Evolutionary conservation across 768 basidiomycete species (phyloP).

Genomic region (Tulasnella sp.): DNA sequence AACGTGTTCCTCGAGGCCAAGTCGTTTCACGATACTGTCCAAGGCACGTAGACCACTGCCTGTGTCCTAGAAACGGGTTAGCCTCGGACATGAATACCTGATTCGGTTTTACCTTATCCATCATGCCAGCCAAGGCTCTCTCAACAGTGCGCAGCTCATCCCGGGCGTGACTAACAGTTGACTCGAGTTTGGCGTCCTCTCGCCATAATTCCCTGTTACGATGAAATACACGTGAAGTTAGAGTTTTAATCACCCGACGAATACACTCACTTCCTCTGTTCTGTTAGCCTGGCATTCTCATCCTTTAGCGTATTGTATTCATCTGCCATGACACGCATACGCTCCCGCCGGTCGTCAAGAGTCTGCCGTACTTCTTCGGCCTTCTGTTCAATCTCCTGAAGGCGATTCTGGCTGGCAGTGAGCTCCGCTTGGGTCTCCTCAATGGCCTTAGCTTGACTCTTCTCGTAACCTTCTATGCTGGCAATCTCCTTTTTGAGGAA

Average conservation of each 20-base stretch:
- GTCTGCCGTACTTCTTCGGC: constrained; percentile 44
- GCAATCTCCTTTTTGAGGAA: constrained; percentile 68
- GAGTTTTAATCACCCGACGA: neutral
- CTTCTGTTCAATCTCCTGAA: constrained; percentile 46
- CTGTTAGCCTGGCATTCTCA: constrained; percentile 52
- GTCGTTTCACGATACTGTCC: constrained; percentile 65
- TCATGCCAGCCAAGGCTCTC: constrained; percentile 69
- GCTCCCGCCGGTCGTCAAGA: constrained; percentile 51
- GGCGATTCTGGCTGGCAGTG: constrained; percentile 34
- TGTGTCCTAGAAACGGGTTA: constrained; percentile 52
- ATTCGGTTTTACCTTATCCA: constrained; percentile 67
- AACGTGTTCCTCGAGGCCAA: constrained; percentile 59
- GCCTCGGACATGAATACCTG: neutral
- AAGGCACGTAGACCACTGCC: constrained; percentile 78
- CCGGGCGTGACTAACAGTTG: constrained; percentile 57
- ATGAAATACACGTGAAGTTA: neutral
- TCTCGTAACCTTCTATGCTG: constrained; percentile 47
- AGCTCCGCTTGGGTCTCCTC: constrained; percentile 41
- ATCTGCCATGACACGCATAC: constrained; percentile 46
- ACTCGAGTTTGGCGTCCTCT: constrained; percentile 81
- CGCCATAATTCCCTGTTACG: constrained; percentile 63
- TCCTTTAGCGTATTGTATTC: constrained; percentile 51
- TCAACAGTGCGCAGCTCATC: constrained; percentile 77
- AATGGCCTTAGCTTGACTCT: constrained; percentile 43
- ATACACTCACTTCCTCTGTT: constrained; percentile 59